These are phyloP conservation scores for Fistulina hepatica DNA, from an alignment of 1,284 basidiomycete genomes.

Conservation along the genomic window DNA sequence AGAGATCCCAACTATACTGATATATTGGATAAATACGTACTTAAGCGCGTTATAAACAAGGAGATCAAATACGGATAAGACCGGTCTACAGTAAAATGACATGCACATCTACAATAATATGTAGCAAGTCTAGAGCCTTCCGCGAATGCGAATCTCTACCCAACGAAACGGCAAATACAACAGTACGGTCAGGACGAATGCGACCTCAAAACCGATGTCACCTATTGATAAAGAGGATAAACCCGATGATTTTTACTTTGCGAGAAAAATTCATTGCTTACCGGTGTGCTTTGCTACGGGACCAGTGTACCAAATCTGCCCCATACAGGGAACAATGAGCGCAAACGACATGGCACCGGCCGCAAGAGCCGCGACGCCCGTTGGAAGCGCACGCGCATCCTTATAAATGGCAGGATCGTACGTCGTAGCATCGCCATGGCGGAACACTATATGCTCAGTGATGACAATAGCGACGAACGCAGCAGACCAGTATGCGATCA, in stretches of 20 bases:
- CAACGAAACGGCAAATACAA: slow-evolving; percentile 37
- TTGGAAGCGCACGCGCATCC: slow-evolving; percentile 32
- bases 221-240: too few relatives aligned
- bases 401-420: slow-evolving; percentile 42
- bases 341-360: slow-evolving; percentile 32
- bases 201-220: slow-evolving; percentile 52
- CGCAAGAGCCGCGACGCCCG: slow-evolving; percentile 37
- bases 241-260: too few relatives aligned
- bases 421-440: slow-evolving; percentile 28
- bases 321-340: slow-evolving; percentile 44
- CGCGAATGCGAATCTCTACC: slow-evolving; percentile 18
- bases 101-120: too few relatives aligned
- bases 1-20: too few relatives aligned
- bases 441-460: slow-evolving; percentile 44
- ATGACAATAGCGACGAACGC: slow-evolving; percentile 39
- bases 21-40: too few relatives aligned
- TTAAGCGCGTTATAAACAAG: too few relatives aligned
- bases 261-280: too few relatives aligned
- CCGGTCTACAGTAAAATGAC: too few relatives aligned
- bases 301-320: slow-evolving; percentile 55
- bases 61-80: too few relatives aligned
- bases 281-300: slow-evolving; percentile 61
- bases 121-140: slow-evolving; percentile 4
- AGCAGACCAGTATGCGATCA: slow-evolving; percentile 50
- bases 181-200: slow-evolving; percentile 33